Percentiles rank a stretch among this genome's conserved stretches.
phyloP scores from a whole-genome alignment of 1,284 basidiomycete genomes.

The Cerrena zonata region DNA sequence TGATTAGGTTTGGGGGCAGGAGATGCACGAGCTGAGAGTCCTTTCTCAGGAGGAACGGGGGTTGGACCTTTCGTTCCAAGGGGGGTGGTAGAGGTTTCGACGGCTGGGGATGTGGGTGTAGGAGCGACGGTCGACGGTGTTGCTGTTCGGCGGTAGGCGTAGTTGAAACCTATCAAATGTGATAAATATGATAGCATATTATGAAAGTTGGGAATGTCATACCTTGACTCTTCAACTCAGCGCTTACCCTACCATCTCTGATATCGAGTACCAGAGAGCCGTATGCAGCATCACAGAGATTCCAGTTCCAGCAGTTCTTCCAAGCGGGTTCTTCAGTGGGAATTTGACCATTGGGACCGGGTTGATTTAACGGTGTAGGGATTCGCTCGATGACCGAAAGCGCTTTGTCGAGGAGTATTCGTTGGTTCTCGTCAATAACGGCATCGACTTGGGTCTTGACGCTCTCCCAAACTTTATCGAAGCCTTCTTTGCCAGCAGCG shows the following conservation, averaged over 20 bases:
- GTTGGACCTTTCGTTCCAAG: conserved; percentile 30
- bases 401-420: conserved; percentile 84
- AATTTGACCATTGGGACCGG: conserved; percentile 46
- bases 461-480: conserved; percentile 89
- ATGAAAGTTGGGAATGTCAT: conserved; percentile 17
- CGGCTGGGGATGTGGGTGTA: conserved; percentile 26
- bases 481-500: conserved; percentile 70
- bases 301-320: conserved; percentile 99
- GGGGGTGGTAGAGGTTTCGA: conserved; percentile 31
- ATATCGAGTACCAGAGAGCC: conserved; percentile 85
- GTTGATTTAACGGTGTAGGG: conserved; percentile 56
- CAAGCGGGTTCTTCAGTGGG: conserved; percentile 79
- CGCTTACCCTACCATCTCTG: conserved; percentile 85
- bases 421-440: conserved; percentile 89
- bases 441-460: conserved; percentile 89
- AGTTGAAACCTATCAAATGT: conserved; percentile 84
- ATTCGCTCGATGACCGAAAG: conserved; percentile 79
- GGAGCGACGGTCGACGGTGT: conserved; percentile 39
- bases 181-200: too few relatives aligned
- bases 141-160: conserved; percentile 78
- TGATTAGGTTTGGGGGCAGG: conserved; percentile 14
- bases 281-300: conserved; percentile 89
- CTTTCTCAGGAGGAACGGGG: conserved; percentile 20
- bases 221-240: conserved; percentile 91
- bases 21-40: conserved; percentile 20